Conservation (phyloP, 2,329 filamentous ascomycete genomes). For the Arthrobotrys sphaeroides region DNA sequence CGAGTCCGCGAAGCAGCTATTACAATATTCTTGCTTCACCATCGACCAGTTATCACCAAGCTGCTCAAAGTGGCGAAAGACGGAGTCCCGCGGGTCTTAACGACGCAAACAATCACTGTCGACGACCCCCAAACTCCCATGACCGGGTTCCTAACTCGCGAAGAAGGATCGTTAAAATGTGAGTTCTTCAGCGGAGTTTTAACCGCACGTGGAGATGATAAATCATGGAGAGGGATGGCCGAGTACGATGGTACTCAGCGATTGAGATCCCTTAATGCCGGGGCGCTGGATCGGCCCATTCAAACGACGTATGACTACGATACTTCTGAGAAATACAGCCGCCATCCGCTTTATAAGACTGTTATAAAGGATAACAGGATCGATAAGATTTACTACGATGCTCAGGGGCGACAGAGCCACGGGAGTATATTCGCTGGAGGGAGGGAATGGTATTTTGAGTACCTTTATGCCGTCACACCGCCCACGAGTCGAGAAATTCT, state of each 20-base stretch:
- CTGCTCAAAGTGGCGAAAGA: constrained; percentile 59
- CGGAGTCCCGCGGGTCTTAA: constrained; percentile 55
- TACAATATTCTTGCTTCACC: constrained; percentile 59
- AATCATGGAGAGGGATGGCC: constrained; percentile 35
- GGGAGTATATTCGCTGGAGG: constrained; percentile 59
- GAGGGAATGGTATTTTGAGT: constrained; percentile 60
- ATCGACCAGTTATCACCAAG: constrained; percentile 59
- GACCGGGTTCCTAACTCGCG: constrained; percentile 59
- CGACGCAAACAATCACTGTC: constrained; percentile 58
- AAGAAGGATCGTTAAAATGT: constrained; percentile 57
- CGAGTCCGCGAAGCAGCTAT: constrained; percentile 60
- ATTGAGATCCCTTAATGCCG: constrained; percentile 34
- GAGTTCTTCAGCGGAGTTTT: constrained; percentile 59
- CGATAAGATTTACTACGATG: constrained; percentile 60
- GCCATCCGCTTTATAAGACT: constrained; percentile 33
- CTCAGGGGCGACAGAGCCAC: constrained; percentile 59
- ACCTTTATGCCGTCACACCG: constrained; percentile 60
- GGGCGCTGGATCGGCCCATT: constrained; percentile 22
- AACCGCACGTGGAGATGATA: constrained; percentile 51
- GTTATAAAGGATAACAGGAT: constrained; percentile 52
- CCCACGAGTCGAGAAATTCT: constrained; percentile 60
- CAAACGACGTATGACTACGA: constrained; percentile 39
- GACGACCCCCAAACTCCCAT: constrained; percentile 59
- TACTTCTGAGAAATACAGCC: constrained; percentile 15
- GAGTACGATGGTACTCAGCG: constrained; percentile 41